Conservation (phyloP, 495 filamentous ascomycete genomes). For the Podospora tetraspora region DNA sequence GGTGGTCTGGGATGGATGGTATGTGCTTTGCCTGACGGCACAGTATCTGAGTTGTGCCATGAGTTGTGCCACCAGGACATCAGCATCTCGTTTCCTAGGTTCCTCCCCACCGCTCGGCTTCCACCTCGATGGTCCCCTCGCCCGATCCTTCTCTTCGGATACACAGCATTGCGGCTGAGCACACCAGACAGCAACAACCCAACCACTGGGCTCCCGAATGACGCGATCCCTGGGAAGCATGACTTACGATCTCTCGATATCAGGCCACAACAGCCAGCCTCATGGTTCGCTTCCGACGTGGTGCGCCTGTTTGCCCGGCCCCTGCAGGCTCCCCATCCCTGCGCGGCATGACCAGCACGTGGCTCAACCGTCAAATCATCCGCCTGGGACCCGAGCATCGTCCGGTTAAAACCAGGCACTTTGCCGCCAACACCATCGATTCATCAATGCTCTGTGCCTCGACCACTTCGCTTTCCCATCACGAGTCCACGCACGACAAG, state of each 20-base stretch:
- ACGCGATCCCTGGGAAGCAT: background rate
- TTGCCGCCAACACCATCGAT: background rate
- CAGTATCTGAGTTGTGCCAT: too few relatives aligned
- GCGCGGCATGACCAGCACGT: conserved; percentile 13
- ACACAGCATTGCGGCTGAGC: background rate
- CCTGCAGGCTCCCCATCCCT: conserved; percentile 12
- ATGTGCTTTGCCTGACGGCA: too few relatives aligned
- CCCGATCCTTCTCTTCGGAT: background rate
- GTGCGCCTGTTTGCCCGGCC: background rate
- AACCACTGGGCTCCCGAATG: background rate
- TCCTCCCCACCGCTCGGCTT: too few relatives aligned
- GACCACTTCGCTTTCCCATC: background rate
- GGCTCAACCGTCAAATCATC: conserved; percentile 12
- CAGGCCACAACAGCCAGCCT: background rate
- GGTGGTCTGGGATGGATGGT: background rate
- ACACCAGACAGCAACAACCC: background rate
- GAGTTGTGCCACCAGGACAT: background rate
- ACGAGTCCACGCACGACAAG: background rate
- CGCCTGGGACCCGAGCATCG: conserved; percentile 1
- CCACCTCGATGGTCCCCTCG: background rate
- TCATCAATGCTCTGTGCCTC: background rate
- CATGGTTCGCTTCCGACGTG: background rate
- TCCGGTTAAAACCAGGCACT: conserved; percentile 8
- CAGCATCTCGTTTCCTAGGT: too few relatives aligned
- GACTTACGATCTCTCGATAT: background rate